These are phyloP conservation scores for Huntiella omanensis DNA, from an alignment of 2,329 filamentous ascomycete genomes.

Conservation along the genomic window DNA sequence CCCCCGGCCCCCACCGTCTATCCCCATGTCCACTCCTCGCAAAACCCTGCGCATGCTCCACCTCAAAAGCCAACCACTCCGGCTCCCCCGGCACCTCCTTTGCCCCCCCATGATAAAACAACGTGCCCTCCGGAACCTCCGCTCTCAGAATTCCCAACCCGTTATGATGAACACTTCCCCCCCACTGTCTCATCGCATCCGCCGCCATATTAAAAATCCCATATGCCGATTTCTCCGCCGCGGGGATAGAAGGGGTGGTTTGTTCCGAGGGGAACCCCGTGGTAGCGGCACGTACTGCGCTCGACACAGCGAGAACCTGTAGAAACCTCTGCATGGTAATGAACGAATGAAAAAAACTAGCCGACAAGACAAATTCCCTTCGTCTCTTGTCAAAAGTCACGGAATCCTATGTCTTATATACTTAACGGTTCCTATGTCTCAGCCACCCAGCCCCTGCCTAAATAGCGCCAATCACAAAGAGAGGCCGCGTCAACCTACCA, in stretches of 20 bases:
- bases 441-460: no score
- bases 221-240: slow-evolving; percentile 33
- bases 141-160: slow-evolving; percentile 55
- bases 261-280: not conserved
- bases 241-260: slow-evolving; percentile 17
- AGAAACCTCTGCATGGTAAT: slow-evolving; percentile 3
- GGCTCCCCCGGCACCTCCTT: slow-evolving; percentile 27
- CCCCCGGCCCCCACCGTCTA: not conserved
- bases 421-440: no score
- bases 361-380: not conserved
- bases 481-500: no score
- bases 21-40: slow-evolving; percentile 20
- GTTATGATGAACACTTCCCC: slow-evolving; percentile 54
- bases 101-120: slow-evolving; percentile 47
- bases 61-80: slow-evolving; percentile 62
- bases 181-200: slow-evolving; percentile 56
- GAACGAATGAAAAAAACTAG: not conserved
- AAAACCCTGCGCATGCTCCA: slow-evolving; percentile 53
- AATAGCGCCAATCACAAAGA: no score
- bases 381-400: no score
- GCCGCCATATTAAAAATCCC: slow-evolving; percentile 57
- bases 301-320: not conserved
- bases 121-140: slow-evolving; percentile 41
- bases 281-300: not conserved
- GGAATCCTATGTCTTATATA: no score